Evolutionary conservation across 345 rosid species (phyloP).

Genomic region (Sapria himalayana): DNA sequence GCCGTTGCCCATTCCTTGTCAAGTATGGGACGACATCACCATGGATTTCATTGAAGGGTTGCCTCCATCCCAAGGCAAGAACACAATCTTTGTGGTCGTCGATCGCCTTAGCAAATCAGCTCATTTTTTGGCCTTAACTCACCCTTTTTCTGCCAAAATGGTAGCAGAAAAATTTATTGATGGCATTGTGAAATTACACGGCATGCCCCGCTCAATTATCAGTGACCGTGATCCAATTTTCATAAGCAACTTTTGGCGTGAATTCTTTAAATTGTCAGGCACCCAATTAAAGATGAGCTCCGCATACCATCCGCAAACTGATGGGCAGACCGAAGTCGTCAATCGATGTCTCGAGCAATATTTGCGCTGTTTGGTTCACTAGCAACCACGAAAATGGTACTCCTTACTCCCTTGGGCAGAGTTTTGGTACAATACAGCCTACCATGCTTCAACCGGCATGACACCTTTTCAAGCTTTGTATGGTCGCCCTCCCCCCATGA

Average conservation of each 20-base stretch:
- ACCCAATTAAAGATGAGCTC: not conserved
- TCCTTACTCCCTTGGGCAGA: conserved; percentile 1
- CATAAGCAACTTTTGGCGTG: not conserved
- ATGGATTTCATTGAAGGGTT: conserved; percentile 4
- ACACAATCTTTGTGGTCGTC: not conserved
- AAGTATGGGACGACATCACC: not conserved
- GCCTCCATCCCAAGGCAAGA: not conserved
- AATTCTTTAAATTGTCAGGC: not conserved
- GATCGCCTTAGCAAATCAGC: conserved; percentile 1
- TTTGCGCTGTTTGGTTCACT: not conserved
- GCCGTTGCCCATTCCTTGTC: not conserved
- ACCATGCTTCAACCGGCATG: conserved; percentile 1
- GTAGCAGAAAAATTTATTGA: conserved; percentile 4
- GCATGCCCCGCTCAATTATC: not conserved
- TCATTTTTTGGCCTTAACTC: not conserved
- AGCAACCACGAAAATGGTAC: not conserved
- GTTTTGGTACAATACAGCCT: conserved; percentile 3
- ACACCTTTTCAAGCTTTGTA: not conserved
- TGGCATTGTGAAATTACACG: not conserved
- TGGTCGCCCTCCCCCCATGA: not conserved
- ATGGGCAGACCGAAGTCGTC: not conserved
- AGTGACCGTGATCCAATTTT: not conserved
- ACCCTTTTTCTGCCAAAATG: not conserved
- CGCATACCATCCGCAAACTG: not conserved
- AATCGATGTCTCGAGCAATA: conserved; percentile 1